Evolutionary conservation across 371 early-diverging fungal genomes (phyloP), one percentile per base, ranked within the genome.

Genomic region (Mortierella sp.): DNA sequence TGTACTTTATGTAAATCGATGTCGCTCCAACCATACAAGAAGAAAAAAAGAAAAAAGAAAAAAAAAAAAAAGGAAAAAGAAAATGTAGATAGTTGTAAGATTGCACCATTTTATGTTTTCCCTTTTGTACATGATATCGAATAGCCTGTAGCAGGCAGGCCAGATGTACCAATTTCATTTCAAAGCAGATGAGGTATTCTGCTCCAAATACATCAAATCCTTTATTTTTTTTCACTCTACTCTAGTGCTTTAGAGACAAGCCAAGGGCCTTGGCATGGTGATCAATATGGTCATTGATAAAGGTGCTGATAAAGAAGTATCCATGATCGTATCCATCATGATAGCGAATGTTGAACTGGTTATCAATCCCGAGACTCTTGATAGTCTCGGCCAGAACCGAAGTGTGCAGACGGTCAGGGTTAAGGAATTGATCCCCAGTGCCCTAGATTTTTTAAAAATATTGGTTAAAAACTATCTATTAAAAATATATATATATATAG

Each of bases 291-390:
- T 94, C 94, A 15, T 91, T 86, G 69, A 94, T 88, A 83, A 96
- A 94, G 21, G 93, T 90, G 60, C 89, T 86, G 69, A 96, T 92
- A 60, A 95, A 96, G 75, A 78, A 96, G 84, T 96, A 96, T 48
- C 90, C 89, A 70, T 96, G 96, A 73, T 96, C 94, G 72, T 94
- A 96, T 21, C 95, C 96, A 22, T 92, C 92, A 68, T 93, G 95
- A 82, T 88, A 86, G 32, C 94, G 90, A 65, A 91, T 86, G 15
- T 84, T 85, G 63, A 93, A 89, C 70, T 86, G 78, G n/a, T 83
- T 68, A 4, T 79, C 69, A 36, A 84, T 69, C 16, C 82, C 87
- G 24, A 84, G 79, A 19, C 70, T 83, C 53, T 87, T 70, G 6
- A 86, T 82, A 0, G 84, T 85, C 22, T 88, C 68, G 40, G 88